Conservation (phyloP, 441 rosid genomes). For the Pelargonium hybrid region DNA sequence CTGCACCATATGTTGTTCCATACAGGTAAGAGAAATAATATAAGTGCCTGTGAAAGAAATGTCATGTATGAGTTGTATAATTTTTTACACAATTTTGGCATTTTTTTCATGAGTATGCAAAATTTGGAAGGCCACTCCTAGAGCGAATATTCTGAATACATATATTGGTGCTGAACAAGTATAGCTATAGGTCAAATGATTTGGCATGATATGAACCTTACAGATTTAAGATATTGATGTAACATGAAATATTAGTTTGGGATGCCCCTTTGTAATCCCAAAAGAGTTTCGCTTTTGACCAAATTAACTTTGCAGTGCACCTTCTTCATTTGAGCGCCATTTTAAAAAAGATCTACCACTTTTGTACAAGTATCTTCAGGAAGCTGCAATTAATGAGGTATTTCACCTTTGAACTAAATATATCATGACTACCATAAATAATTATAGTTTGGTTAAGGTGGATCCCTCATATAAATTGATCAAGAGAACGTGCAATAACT, state of each 20-base stretch:
- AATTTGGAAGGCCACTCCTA: background rate
- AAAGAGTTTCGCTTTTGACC: background rate
- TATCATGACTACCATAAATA: background rate
- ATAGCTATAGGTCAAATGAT: no score
- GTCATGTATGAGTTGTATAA: background rate
- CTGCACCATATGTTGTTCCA: conserved; percentile 93
- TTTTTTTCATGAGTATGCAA: background rate
- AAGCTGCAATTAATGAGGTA: conserved; percentile 63
- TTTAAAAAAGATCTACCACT: conserved; percentile 53
- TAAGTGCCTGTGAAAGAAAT: background rate
- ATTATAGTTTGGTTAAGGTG: background rate
- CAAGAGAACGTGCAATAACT: background rate
- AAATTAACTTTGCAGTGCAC: conserved; percentile 39
- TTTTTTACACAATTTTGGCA: background rate
- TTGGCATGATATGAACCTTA: no score
- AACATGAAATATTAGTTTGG: background rate
- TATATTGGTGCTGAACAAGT: no score
- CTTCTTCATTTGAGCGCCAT: conserved; percentile 57
- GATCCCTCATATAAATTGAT: background rate
- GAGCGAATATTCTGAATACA: background rate
- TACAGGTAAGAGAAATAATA: conserved; percentile 46
- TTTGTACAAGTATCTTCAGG: conserved; percentile 55
- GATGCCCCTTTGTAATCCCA: background rate
- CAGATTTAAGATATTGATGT: no score
- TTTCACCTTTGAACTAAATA: background rate